A percentile compares a stretch with the other conserved stretches of the same genome.
Conservation (phyloP, 1,139 yeast species). For the Debaryomyces sp. region DNA sequence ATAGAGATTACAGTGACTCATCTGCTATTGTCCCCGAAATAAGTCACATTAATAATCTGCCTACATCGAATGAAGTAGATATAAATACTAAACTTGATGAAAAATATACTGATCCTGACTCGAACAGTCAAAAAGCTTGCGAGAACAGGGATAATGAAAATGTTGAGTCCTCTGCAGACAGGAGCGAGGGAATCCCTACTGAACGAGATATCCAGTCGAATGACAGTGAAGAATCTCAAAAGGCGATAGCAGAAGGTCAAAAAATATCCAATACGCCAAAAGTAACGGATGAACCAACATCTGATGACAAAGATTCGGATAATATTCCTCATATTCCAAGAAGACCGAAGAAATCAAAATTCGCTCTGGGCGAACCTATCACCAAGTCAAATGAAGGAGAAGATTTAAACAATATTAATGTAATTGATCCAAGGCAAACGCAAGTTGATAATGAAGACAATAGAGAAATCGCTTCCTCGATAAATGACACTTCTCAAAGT, state of each 20-base stretch:
- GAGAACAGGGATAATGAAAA: neutral
- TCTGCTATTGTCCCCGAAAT: neutral
- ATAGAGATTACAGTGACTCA: conserved; percentile 19
- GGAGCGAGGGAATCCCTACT: neutral
- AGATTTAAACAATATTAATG: neutral
- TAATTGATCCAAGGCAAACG: neutral
- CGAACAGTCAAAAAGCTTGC: neutral
- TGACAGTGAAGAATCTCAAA: neutral
- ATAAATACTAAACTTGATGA: neutral
- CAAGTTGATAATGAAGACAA: neutral
- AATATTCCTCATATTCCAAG: conserved; percentile 19
- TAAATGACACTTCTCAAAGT: neutral
- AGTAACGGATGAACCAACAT: neutral
- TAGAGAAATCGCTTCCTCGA: neutral
- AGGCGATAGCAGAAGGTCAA: neutral
- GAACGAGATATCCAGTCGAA: neutral
- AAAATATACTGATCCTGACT: neutral
- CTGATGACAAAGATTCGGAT: neutral
- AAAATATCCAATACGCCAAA: neutral
- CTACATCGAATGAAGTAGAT: neutral
- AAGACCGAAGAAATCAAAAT: conserved; percentile 13
- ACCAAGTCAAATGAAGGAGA: neutral
- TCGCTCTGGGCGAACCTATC: neutral
- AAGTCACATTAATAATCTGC: neutral
- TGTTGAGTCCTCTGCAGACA: neutral